Evolutionary conservation across 176 grass and related monocot genomes (phyloP).

Genomic region (Ananas comosus): DNA sequence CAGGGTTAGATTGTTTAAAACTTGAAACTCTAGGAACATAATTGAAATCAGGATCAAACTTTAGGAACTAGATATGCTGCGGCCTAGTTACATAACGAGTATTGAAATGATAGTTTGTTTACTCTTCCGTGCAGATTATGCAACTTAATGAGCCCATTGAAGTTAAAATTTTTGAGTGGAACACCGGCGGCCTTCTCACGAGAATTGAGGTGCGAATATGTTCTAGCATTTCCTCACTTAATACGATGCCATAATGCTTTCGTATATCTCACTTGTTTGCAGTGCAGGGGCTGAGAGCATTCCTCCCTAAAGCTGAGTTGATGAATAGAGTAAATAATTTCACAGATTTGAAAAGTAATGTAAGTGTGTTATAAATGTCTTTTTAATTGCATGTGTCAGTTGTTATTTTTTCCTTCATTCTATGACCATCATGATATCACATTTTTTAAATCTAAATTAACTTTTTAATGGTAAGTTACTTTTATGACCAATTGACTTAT

Average conservation of each 20-base stretch:
- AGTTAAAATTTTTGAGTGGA: conserved; percentile 83
- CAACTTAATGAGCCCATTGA: conserved; percentile 72
- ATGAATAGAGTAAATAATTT: conserved; percentile 58
- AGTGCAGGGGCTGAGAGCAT: conserved; percentile 74
- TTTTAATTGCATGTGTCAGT: neutral
- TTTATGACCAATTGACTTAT: conserved; percentile 19
- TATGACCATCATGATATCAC: neutral
- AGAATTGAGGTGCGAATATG: conserved; percentile 57
- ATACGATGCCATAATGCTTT: neutral
- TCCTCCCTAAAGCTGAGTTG: conserved; percentile 81
- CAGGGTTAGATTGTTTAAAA: no score
- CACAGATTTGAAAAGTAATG: conserved; percentile 73
- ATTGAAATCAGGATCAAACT: no score
- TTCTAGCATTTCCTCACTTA: conserved; percentile 1
- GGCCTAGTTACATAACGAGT: no score
- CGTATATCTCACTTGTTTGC: conserved; percentile 8
- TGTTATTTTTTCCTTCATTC: neutral
- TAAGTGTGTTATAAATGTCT: conserved; percentile 20
- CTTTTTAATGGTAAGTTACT: neutral
- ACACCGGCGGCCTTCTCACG: conserved; percentile 70
- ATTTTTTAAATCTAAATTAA: neutral
- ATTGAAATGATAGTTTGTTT: conserved; percentile 7
- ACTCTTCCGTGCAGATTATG: conserved; percentile 59
- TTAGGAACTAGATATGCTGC: no score
- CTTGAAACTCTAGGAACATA: no score